phyloP scores from a whole-genome alignment of 2,329 filamentous ascomycete species.

The Nothophaeocryptopus gaeumannii region DNA sequence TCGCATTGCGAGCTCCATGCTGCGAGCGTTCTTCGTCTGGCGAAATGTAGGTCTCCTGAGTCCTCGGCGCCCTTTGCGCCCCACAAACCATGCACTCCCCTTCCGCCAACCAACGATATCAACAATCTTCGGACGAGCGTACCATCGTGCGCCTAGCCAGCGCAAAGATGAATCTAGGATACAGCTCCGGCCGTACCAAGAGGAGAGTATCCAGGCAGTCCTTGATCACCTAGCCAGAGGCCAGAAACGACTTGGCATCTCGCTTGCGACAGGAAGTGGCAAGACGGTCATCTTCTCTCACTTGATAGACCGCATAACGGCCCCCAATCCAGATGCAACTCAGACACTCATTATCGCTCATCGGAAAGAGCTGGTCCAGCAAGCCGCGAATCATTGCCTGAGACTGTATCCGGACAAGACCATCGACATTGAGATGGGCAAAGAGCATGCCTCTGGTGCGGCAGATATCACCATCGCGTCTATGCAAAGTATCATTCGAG shows the following conservation, averaged over 20 bases:
- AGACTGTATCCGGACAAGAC: slow-evolving; percentile 74
- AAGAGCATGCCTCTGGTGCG: slow-evolving; percentile 67
- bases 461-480: slow-evolving; percentile 95
- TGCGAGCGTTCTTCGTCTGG: not conserved
- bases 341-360: slow-evolving; percentile 91
- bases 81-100: too few species aligned
- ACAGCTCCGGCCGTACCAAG: slow-evolving; percentile 74
- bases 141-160: too few species aligned
- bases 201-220: slow-evolving; percentile 82
- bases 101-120: too few species aligned
- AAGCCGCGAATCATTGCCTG: slow-evolving; percentile 81
- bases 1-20: slow-evolving; percentile 1
- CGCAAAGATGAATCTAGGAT: slow-evolving; percentile 5
- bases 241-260: slow-evolving; percentile 75
- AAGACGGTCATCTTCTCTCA: slow-evolving; percentile 98
- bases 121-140: too few species aligned
- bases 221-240: slow-evolving; percentile 64
- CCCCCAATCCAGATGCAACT: slow-evolving; percentile 56
- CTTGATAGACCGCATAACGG: slow-evolving; percentile 73
- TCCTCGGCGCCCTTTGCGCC: not conserved
- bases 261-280: slow-evolving; percentile 79
- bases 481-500: slow-evolving; percentile 72
- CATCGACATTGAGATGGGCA: slow-evolving; percentile 91
- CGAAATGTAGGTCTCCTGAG: slow-evolving; percentile 5
- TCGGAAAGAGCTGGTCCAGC: slow-evolving; percentile 87